Conservation (phyloP, 2,329 filamentous ascomycete genomes). For the Cadophora luteo-olivacea region DNA sequence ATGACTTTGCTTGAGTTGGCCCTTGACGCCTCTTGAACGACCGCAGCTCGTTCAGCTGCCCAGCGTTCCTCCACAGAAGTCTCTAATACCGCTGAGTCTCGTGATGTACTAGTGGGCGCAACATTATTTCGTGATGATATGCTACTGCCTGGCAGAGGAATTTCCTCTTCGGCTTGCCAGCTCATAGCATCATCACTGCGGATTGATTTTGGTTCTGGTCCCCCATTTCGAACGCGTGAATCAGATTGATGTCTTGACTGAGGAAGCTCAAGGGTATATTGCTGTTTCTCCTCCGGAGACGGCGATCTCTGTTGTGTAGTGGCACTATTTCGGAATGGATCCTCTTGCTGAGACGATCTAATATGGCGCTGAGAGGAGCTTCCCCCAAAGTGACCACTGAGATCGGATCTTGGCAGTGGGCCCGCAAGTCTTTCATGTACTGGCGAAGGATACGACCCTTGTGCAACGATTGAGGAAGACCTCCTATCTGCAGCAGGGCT, state of each 20-base stretch:
- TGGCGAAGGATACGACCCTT: constrained; percentile 30
- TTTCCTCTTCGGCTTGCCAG: constrained; percentile 40
- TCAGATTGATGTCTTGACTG: constrained; percentile 26
- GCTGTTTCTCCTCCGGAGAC: constrained; percentile 36
- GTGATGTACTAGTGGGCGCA: constrained; percentile 13
- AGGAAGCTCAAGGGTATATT: constrained; percentile 38
- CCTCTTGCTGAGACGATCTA: constrained; percentile 33
- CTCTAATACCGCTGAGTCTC: neutral
- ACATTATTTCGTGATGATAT: constrained; percentile 17
- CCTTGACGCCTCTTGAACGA: constrained; percentile 36
- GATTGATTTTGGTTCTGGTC: constrained; percentile 24
- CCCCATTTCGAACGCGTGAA: constrained; percentile 27
- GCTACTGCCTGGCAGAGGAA: constrained; percentile 18
- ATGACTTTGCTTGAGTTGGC: constrained; percentile 36
- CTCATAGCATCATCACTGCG: constrained; percentile 40
- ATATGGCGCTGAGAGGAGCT: constrained; percentile 26
- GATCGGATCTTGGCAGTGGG: constrained; percentile 36
- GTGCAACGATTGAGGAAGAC: constrained; percentile 34
- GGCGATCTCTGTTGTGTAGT: constrained; percentile 26
- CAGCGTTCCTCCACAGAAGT: constrained; percentile 33
- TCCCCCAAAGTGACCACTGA: constrained; percentile 30
- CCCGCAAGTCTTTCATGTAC: constrained; percentile 30
- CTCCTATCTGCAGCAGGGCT: constrained; percentile 40
- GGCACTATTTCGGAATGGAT: constrained; percentile 36
- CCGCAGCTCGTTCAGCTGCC: constrained; percentile 38